Percentiles rank a stretch among this genome's conserved stretches.
These are phyloP conservation scores for Vaucheria bursata DNA, from an alignment of 352 stramenopile genomes.

Conservation along the genomic window DNA sequence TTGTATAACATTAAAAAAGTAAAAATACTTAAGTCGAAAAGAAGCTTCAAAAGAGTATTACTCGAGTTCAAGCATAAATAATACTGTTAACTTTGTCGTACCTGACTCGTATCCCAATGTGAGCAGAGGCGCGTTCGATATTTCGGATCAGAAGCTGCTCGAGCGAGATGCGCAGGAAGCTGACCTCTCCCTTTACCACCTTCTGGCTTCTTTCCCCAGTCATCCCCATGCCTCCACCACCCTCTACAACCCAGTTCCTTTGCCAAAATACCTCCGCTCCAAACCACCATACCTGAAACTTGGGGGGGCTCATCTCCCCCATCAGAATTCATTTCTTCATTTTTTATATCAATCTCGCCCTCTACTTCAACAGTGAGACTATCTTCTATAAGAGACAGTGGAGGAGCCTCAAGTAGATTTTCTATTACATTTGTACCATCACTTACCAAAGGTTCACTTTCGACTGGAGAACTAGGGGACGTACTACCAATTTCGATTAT, in stretches of 20 bases:
- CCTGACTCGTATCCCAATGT: conserved; percentile 60
- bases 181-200: not conserved
- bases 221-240: conserved; percentile 46
- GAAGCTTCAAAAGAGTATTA: not conserved
- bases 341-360: no score
- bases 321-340: no score
- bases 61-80: no score
- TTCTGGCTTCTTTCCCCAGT: conserved; percentile 37
- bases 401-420: no score
- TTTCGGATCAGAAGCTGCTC: conserved; percentile 60
- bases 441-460: no score
- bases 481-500: no score
- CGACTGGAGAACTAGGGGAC: no score
- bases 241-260: conserved; percentile 43
- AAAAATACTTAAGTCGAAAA: conserved; percentile 10
- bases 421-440: no score
- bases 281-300: conserved; percentile 32
- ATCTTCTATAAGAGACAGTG: no score
- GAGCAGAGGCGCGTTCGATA: conserved; percentile 68
- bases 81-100: conserved; percentile 2
- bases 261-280: conserved; percentile 35
- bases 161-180: conserved; percentile 50
- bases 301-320: not conserved
- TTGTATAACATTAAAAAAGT: no score
- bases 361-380: no score